These are phyloP conservation scores for Combretum micranthum DNA, from an alignment of 345 rosid genomes.

Conservation along the genomic window DNA sequence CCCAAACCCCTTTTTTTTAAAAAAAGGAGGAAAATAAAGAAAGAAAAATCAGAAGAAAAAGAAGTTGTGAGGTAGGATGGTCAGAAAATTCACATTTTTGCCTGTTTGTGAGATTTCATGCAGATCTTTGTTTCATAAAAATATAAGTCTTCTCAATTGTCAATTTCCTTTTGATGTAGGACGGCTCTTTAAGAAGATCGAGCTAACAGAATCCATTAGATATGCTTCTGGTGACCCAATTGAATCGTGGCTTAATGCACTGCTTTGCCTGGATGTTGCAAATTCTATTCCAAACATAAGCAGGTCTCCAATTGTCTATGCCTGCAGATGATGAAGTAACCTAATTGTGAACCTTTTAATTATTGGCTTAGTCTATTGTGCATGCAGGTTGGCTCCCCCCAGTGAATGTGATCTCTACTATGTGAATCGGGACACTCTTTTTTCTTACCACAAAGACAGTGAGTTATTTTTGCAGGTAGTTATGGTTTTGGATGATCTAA, in stretches of 20 bases:
- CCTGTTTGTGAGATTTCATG: not conserved
- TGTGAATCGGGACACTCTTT: slow-evolving; percentile 87
- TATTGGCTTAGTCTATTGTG: slow-evolving; percentile 8
- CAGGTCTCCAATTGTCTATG: slow-evolving; percentile 32
- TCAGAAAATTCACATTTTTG: no score
- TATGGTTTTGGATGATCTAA: not conserved
- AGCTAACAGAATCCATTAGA: slow-evolving; percentile 89
- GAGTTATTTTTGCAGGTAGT: slow-evolving; percentile 82
- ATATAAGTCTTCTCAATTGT: slow-evolving; percentile 8
- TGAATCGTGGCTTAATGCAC: slow-evolving; percentile 86
- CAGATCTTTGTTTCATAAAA: no score
- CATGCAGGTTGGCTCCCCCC: slow-evolving; percentile 68
- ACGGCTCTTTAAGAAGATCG: slow-evolving; percentile 81
- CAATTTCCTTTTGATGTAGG: slow-evolving; percentile 34
- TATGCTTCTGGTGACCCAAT: slow-evolving; percentile 91
- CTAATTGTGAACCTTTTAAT: not conserved
- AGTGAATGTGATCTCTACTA: slow-evolving; percentile 83
- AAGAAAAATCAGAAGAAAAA: no score
- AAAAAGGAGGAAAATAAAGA: no score
- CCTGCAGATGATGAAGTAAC: slow-evolving; percentile 4
- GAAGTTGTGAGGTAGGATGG: no score
- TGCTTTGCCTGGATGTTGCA: slow-evolving; percentile 88
- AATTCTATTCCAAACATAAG: slow-evolving; percentile 57
- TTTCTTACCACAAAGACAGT: slow-evolving; percentile 90
- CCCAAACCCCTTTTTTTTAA: no score